A percentile compares a stretch with the other conserved stretches of the same genome.
Evolutionary conservation across 106 monocot genomes (phyloP).

Genomic region (Agapanthus africanus): DNA sequence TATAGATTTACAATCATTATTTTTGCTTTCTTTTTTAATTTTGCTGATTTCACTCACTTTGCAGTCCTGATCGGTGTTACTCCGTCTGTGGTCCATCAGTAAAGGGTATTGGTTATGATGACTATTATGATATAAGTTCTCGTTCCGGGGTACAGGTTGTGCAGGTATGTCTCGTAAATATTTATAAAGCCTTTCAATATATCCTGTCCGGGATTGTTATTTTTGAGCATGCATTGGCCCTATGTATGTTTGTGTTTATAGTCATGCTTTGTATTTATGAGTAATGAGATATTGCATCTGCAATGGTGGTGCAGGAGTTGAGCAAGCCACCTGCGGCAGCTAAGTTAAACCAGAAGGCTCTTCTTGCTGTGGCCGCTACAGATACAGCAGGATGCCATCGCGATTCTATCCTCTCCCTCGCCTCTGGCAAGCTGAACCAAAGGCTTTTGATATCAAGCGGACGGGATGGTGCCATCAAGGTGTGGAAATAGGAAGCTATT

Average conservation of each 20-base stretch:
- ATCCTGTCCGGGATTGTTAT: not conserved
- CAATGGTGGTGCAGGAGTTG: constrained; percentile 73
- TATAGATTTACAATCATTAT: not conserved
- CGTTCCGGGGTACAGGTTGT: constrained; percentile 79
- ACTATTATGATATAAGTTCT: constrained; percentile 63
- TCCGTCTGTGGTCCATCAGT: constrained; percentile 70
- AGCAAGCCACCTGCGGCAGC: constrained; percentile 22
- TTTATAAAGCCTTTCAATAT: not conserved
- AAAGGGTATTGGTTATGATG: constrained; percentile 57
- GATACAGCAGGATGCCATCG: constrained; percentile 84
- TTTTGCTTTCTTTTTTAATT: not conserved
- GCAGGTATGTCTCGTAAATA: constrained; percentile 49
- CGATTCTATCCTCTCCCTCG: constrained; percentile 72
- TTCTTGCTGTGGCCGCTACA: constrained; percentile 60
- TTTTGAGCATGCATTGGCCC: not conserved
- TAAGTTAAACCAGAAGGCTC: constrained; percentile 57
- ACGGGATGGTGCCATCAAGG: constrained; percentile 85
- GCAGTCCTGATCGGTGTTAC: constrained; percentile 77
- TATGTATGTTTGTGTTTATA: no score
- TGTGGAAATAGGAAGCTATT: constrained; percentile 78
- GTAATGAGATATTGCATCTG: no score
- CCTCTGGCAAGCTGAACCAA: constrained; percentile 71
- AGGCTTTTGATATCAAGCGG: constrained; percentile 75
- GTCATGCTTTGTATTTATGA: no score
- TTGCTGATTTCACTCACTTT: constrained; percentile 15